Evolutionary conservation across 768 basidiomycete species (phyloP), one percentile per base, ranked within the genome.

Genomic region (Boletus sensibilis): DNA sequence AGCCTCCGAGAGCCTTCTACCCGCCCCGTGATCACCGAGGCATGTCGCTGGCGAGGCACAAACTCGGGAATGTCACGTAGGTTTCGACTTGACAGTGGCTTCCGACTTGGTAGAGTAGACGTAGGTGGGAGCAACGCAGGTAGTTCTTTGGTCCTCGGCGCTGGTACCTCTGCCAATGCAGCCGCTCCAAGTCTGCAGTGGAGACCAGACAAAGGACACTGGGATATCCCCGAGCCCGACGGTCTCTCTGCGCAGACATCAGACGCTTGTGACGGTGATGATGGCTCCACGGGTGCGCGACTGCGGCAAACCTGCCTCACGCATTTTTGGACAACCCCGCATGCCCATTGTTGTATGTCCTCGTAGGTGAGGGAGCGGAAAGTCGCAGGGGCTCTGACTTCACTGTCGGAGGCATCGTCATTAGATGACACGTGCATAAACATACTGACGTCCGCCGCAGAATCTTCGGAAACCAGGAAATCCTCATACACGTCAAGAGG

Each of bases 231-330:
- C 1, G 53, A 53, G 16, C 66, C 54, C 5, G 50, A 60, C n/a
- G 67, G 67, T 38, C 57, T 70, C 55, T 68, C 67, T 20, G 67
- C 68, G 18, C 67, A 68, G 29, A 68, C 45, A 20, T 68, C 67
- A 45, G 67, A 68, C 4, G 42, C 60, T 21, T 68, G 68, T 27
- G 68, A 70, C 8, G 67, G 68, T 25, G 67, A 70, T 1, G 12
- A 51, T 42, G 63, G 68, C n/a, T 57, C 52, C 23, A 34, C 44
- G 0, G 33, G 25, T n/a, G 43, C 29, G 33, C 31, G 67, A 33
- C 39, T 52, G 23, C 46, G 60, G 29, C 55, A 58, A 43, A 58
- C 63, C 34, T 65, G 62, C 40, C 55, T 50, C 12, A 50, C 58
- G 25, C 58, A 68, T 50, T 65, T 70, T 31, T 65, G 65, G 45